Evolutionary conservation across 495 filamentous ascomycete genomes (phyloP).

Genomic region (Daldinia vernicosa): DNA sequence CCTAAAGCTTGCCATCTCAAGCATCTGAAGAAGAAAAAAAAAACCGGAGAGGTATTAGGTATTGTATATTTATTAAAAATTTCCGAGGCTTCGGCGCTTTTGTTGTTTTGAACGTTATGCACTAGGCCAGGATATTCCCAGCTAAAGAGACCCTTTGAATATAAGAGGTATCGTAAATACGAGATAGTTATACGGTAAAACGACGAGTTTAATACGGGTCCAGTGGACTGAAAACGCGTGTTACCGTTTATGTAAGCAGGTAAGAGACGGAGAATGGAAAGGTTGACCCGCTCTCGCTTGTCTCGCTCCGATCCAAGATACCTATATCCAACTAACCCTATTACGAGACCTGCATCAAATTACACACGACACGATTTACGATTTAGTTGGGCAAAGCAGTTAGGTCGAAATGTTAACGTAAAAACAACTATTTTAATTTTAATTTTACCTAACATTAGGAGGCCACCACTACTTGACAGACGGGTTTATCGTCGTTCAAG

Average conservation of each 20-base stretch:
- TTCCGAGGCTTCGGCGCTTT: background rate
- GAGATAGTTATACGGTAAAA: background rate
- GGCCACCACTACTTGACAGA: background rate
- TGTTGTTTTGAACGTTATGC: background rate
- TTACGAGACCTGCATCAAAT: background rate
- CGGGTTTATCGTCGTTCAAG: background rate
- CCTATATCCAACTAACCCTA: background rate
- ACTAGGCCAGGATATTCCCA: background rate
- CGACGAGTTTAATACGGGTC: background rate
- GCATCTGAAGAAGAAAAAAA: background rate
- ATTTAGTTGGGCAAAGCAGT: background rate
- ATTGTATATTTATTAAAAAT: background rate
- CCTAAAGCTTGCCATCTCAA: background rate
- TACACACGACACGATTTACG: background rate
- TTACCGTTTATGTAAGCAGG: background rate
- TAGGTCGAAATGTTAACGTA: background rate
- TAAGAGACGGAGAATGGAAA: background rate
- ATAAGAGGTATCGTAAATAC: background rate
- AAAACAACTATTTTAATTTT: too few species aligned
- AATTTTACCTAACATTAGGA: too few species aligned
- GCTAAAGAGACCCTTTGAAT: background rate
- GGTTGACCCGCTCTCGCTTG: background rate
- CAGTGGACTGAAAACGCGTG: background rate
- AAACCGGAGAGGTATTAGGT: too few species aligned
- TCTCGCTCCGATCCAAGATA: background rate